A percentile compares a stretch with the other conserved stretches of the same genome.
phyloP scores from a whole-genome alignment of 768 basidiomycete species.

The Lactarius psammicola region DNA sequence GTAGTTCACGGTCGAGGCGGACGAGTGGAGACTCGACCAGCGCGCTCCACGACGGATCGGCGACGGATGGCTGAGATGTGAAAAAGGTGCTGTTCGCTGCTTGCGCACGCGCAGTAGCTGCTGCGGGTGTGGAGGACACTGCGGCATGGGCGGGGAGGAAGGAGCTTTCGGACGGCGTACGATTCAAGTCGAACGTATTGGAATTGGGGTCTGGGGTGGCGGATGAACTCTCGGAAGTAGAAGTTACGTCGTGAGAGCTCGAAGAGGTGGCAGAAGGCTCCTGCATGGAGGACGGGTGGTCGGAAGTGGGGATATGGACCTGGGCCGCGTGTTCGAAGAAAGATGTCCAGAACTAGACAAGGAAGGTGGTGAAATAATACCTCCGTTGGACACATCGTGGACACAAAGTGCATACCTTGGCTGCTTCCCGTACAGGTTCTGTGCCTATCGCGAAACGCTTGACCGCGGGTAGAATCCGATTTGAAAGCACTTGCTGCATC shows the following conservation, averaged over 20 bases:
- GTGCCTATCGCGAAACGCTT: slow-evolving; percentile 86
- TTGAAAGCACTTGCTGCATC: slow-evolving; percentile 82
- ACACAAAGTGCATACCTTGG: slow-evolving; percentile 54
- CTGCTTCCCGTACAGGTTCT: slow-evolving; percentile 85
- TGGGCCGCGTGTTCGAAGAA: slow-evolving; percentile 96
- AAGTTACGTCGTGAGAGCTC: background rate
- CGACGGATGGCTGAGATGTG: background rate
- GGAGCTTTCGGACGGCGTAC: slow-evolving; percentile 61
- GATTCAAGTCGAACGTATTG: slow-evolving; percentile 40
- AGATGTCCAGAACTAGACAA: slow-evolving; percentile 84
- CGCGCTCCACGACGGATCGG: slow-evolving; percentile 63
- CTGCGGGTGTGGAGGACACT: slow-evolving; percentile 77
- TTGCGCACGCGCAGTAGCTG: background rate
- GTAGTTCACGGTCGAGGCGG: slow-evolving; percentile 61
- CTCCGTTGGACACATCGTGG: background rate
- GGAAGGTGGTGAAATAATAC: background rate
- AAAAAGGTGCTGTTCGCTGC: slow-evolving; percentile 10
- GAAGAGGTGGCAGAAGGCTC: slow-evolving; percentile 29
- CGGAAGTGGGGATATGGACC: slow-evolving; percentile 74
- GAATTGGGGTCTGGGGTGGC: slow-evolving; percentile 23
- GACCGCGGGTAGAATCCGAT: slow-evolving; percentile 79
- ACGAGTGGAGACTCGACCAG: slow-evolving; percentile 74
- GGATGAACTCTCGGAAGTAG: slow-evolving; percentile 20
- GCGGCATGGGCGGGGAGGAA: slow-evolving; percentile 74
- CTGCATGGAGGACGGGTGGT: slow-evolving; percentile 47